Evolutionary conservation across 129 eudicot species (phyloP).

Genomic region (Tanacetum coccineum): DNA sequence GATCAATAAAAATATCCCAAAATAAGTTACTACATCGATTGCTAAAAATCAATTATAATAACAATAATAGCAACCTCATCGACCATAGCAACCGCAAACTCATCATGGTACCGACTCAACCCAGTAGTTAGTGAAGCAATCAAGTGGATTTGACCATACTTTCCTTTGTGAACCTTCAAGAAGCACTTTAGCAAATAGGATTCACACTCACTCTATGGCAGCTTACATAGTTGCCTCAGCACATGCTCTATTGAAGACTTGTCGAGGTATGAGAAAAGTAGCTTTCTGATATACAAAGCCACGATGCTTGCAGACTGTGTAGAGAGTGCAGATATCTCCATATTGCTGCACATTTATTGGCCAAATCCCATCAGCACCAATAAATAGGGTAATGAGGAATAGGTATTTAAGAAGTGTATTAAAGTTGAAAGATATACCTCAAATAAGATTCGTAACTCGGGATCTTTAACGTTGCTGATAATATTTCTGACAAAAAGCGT

Average conservation of each 20-base stretch:
- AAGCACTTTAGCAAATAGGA: constrained; percentile 80
- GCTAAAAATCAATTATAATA: background rate
- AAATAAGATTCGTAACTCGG: too few species aligned
- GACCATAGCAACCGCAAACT: constrained; percentile 86
- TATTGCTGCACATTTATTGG: too few species aligned
- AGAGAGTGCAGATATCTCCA: too few species aligned
- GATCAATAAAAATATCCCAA: background rate
- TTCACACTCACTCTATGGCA: constrained; percentile 94
- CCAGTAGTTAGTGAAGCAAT: constrained; percentile 97
- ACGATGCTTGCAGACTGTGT: too few species aligned
- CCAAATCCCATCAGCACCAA: too few species aligned
- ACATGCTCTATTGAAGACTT: constrained; percentile 87
- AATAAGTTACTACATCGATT: background rate
- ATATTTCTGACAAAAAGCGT: too few species aligned
- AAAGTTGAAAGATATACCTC: too few species aligned
- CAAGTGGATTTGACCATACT: constrained; percentile 95
- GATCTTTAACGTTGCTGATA: too few species aligned
- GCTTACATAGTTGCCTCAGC: constrained; percentile 84
- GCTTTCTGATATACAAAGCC: constrained; percentile 91
- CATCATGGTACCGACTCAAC: constrained; percentile 92
- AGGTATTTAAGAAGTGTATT: too few species aligned
- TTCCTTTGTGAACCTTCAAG: constrained; percentile 92
- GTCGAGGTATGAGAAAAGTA: constrained; percentile 86
- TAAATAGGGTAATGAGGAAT: too few species aligned
- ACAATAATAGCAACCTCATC: constrained; percentile 62